phyloP scores from a whole-genome alignment of 345 rosid species.

The Cardamine chenopodiifolia region DNA sequence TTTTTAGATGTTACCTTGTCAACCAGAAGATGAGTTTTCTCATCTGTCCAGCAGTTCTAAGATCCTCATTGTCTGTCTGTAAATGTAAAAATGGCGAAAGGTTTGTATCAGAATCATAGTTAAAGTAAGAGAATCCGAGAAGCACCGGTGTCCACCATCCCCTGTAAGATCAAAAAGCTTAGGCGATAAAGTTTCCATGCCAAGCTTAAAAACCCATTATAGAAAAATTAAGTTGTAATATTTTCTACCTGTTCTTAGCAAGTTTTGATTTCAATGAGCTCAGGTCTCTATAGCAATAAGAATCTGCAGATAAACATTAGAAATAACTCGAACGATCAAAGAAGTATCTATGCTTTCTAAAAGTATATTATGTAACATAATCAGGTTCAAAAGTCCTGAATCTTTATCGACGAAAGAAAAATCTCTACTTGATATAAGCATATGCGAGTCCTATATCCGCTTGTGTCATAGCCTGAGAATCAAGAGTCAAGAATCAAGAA shows the following conservation, averaged over 20 bases:
- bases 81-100: not conserved
- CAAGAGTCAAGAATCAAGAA: slow-evolving; percentile 15
- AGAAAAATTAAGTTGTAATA: not conserved
- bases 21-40: slow-evolving; percentile 65
- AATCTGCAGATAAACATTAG: slow-evolving; percentile 44
- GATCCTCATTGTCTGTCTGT: slow-evolving; percentile 60
- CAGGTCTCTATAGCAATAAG: slow-evolving; percentile 65
- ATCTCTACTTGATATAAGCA: slow-evolving; percentile 76
- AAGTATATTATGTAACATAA: too few species aligned
- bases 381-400: too few species aligned
- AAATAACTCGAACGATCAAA: not conserved
- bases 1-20: slow-evolving; percentile 55
- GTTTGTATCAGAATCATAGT: not conserved
- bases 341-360: too few species aligned
- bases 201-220: not conserved
- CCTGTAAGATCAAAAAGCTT: slow-evolving; percentile 39
- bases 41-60: slow-evolving; percentile 73
- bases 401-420: slow-evolving; percentile 72
- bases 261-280: slow-evolving; percentile 45
- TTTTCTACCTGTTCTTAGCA: slow-evolving; percentile 57
- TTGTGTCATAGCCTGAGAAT: slow-evolving; percentile 60
- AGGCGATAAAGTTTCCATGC: not conserved
- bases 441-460: slow-evolving; percentile 91
- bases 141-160: slow-evolving; percentile 95
- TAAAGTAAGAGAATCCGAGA: slow-evolving; percentile 24